Conservation (phyloP, 495 filamentous ascomycete genomes). For the Aspergillus incahuasiensis region DNA sequence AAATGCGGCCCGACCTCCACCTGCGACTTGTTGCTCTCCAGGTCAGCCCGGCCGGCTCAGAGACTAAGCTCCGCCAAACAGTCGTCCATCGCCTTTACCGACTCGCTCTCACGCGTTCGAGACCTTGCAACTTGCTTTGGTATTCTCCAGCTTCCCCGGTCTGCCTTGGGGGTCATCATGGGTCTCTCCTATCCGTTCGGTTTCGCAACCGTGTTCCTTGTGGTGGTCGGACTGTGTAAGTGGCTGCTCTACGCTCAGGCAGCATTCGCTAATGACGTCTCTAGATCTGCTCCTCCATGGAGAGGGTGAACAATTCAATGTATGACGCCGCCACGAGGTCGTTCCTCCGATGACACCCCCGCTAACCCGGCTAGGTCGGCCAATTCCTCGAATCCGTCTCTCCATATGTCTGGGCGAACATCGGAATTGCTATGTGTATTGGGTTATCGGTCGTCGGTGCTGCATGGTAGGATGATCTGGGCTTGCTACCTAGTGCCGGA, state of each 20-base stretch:
- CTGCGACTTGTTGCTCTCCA: constrained; percentile 5
- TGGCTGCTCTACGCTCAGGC: constrained; percentile 18
- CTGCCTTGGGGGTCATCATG: constrained; percentile 37
- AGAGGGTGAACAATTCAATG: constrained; percentile 94
- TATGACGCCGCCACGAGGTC: constrained; percentile 40
- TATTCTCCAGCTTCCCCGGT: constrained; percentile 21
- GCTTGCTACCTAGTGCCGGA: too few species aligned
- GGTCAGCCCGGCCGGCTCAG: background rate
- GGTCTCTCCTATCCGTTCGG: constrained; percentile 60
- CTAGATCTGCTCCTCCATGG: constrained; percentile 97
- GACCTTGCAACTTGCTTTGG: constrained; percentile 20
- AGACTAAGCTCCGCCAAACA: constrained; percentile 16
- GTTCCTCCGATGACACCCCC: background rate
- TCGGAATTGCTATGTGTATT: constrained; percentile 93
- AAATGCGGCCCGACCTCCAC: constrained; percentile 21
- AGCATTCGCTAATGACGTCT: constrained; percentile 21
- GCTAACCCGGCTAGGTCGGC: constrained; percentile 63
- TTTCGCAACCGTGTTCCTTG: constrained; percentile 63
- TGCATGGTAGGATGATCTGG: constrained; percentile 68
- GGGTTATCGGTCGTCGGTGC: constrained; percentile 93
- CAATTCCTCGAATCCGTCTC: constrained; percentile 91
- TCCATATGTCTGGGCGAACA: constrained; percentile 85
- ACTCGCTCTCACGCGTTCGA: constrained; percentile 7
- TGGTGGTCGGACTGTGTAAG: constrained; percentile 88
- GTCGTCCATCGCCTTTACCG: background rate